These are phyloP conservation scores for Tetracentron sinense DNA, from an alignment of 164 flowering plant genomes.

Conservation along the genomic window DNA sequence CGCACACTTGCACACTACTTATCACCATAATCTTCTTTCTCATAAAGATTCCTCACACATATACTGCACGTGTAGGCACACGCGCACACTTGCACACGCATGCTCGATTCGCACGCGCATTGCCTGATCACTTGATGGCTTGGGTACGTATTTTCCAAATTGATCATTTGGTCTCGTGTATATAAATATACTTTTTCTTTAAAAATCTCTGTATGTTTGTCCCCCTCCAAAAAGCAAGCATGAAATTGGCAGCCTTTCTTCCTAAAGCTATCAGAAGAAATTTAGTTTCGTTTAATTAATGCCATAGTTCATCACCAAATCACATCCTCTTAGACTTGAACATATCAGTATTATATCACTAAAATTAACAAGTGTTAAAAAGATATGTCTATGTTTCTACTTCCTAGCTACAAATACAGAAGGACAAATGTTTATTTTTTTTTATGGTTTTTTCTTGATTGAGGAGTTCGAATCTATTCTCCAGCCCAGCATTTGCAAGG, in stretches of 20 bases:
- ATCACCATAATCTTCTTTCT: neutral
- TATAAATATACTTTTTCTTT: neutral
- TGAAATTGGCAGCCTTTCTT: conserved; percentile 10
- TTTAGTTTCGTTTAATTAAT: too few species aligned
- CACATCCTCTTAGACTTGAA: neutral
- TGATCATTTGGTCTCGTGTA: neutral
- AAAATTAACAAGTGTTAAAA: too few species aligned
- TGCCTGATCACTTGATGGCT: neutral
- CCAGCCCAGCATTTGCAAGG: neutral
- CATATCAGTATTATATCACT: too few species aligned
- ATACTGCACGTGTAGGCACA: too few species aligned
- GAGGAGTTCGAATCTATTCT: neutral
- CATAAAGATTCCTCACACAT: neutral
- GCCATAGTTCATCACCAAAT: neutral
- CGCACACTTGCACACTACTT: too few species aligned
- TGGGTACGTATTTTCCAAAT: too few species aligned
- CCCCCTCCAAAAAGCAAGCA: conserved; percentile 11
- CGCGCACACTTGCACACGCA: neutral
- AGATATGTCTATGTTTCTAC: too few species aligned
- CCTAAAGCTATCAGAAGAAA: neutral
- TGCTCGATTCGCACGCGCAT: neutral
- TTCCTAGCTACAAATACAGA: too few species aligned
- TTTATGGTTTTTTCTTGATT: neutral
- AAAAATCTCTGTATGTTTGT: neutral
- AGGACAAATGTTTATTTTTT: too few species aligned